A percentile compares a stretch with the other conserved stretches of the same genome.
Evolutionary conservation across 805 yeast genomes (phyloP).

Genomic region (Priceomyces fermenticarens): DNA sequence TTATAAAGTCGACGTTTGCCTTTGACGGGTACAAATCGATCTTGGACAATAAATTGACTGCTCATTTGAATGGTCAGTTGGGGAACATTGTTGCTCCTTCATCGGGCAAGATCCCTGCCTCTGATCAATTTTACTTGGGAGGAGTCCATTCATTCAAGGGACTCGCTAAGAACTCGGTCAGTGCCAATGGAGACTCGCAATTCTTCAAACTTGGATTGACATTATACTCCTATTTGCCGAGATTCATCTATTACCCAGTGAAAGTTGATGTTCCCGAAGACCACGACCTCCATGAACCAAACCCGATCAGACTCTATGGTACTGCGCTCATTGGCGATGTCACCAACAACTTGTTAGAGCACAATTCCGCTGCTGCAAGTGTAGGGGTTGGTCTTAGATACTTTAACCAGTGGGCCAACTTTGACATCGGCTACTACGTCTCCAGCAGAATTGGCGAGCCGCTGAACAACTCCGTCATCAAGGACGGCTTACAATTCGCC

Average conservation of each 20-base stretch:
- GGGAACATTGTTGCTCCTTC: conserved; percentile 52
- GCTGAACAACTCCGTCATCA: conserved; percentile 22
- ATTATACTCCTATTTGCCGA: conserved; percentile 59
- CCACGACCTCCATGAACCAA: conserved; percentile 16
- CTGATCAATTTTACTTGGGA: conserved; percentile 82
- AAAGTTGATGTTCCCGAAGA: conserved; percentile 7
- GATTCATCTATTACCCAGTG: conserved; percentile 24
- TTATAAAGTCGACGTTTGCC: conserved; percentile 33
- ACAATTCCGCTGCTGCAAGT: conserved; percentile 19
- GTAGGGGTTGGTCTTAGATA: conserved; percentile 38
- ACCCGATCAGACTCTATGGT: conserved; percentile 50
- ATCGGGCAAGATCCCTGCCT: conserved; percentile 45
- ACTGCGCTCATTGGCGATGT: conserved; percentile 68
- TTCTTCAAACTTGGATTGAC: conserved; percentile 57
- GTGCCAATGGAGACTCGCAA: conserved; percentile 72
- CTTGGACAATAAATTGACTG: conserved; percentile 44
- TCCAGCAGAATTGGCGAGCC: conserved; percentile 21
- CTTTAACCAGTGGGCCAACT: conserved; percentile 37
- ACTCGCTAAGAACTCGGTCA: conserved; percentile 63
- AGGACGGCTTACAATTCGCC: conserved; percentile 37
- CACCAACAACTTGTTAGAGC: conserved; percentile 23
- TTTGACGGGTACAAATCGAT: conserved; percentile 38
- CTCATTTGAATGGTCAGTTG: conserved; percentile 46
- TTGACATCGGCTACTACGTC: conserved; percentile 39
- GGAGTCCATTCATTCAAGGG: conserved; percentile 75